Conservation (phyloP, 1,284 basidiomycete genomes). For the Sporisorium scitamineum region DNA sequence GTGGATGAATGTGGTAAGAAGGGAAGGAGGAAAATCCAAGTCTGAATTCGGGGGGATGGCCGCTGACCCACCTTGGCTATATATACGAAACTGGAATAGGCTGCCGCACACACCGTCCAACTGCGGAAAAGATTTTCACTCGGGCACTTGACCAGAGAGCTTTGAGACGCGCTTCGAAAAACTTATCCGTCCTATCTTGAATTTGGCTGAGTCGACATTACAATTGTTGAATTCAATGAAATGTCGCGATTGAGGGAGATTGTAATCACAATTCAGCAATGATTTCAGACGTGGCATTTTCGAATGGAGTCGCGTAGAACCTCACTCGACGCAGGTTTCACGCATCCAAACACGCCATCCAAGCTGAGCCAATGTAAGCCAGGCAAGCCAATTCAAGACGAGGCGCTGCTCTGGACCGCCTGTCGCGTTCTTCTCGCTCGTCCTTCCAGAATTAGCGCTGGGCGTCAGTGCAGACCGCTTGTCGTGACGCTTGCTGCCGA, state of each 20-base stretch:
- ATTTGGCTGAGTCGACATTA: constrained; percentile 32
- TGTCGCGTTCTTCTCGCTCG: too few relatives aligned
- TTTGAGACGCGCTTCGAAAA: constrained; percentile 7
- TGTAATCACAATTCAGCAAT: constrained; percentile 18
- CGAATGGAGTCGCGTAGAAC: constrained; percentile 10
- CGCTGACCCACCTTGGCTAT: constrained; percentile 20
- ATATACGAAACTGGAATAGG: constrained; percentile 22
- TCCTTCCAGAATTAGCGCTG: too few relatives aligned
- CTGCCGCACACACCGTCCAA: constrained; percentile 14
- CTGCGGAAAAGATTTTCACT: constrained; percentile 19
- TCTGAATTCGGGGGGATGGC: constrained; percentile 31
- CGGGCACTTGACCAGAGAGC: constrained; percentile 28
- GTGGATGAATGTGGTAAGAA: constrained; percentile 52
- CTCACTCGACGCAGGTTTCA: constrained; percentile 24
- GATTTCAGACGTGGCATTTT: constrained; percentile 7
- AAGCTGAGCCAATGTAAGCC: constrained; percentile 1
- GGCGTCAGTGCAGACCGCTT: too few relatives aligned
- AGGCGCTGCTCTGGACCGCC: too few relatives aligned
- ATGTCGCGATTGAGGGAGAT: not conserved
- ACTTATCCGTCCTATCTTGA: not conserved
- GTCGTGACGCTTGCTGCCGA: too few relatives aligned
- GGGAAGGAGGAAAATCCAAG: constrained; percentile 41
- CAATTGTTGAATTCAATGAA: not conserved
- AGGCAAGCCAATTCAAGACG: constrained; percentile 3
- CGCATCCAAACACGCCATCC: constrained; percentile 2